Evolutionary conservation across 495 filamentous ascomycete species (phyloP), one percentile per base, ranked within the genome.

Genomic region (Aspergillus indologenus): DNA sequence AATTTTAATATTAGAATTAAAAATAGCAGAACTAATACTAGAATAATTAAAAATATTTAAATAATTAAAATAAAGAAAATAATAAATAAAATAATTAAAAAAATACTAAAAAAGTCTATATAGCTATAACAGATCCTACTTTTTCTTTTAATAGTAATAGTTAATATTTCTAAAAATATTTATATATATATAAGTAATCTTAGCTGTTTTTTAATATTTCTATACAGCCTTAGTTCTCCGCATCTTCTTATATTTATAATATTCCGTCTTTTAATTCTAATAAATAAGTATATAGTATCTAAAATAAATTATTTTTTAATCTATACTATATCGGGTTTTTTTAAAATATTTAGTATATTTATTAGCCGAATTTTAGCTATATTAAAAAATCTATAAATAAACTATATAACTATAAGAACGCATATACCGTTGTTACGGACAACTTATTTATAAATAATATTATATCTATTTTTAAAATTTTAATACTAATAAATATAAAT

Each of bases 401-500:
- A 40, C 2, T 40, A 40, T 40, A 7, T 40, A 40, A 14, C 2
- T 6, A 40, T 6, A 11, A 40, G 2, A 15, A 40, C 12, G 12
- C 12, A 40, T 40, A 40, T 40, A 40, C 12, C 5, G 12, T 40
- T 40, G 12, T 40, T 40, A 40, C 5, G 34, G 12, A 40, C 12
- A 40, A 40, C 34, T 40, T 40, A 9, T 9, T 40, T 40, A 40
- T 6, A 40, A 40, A 40, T n/a, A n/a, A n/a, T n/a, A n/a, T n/a
- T n/a, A n/a, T n/a, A n/a, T n/a, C n/a, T n/a, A n/a, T n/a, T n/a
- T n/a, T n/a, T n/a, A 40, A 11, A 40, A 40, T 8, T 40, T 8
- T 52, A 52, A 24, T 52, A 52, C 26, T 29, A 52, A 52, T 29
- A 24, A 22, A 21, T 29, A 52, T 52, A 52, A 17, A 29, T 31